phyloP scores from a whole-genome alignment of 495 filamentous ascomycete genomes.

The Penicillium cinerascens region DNA sequence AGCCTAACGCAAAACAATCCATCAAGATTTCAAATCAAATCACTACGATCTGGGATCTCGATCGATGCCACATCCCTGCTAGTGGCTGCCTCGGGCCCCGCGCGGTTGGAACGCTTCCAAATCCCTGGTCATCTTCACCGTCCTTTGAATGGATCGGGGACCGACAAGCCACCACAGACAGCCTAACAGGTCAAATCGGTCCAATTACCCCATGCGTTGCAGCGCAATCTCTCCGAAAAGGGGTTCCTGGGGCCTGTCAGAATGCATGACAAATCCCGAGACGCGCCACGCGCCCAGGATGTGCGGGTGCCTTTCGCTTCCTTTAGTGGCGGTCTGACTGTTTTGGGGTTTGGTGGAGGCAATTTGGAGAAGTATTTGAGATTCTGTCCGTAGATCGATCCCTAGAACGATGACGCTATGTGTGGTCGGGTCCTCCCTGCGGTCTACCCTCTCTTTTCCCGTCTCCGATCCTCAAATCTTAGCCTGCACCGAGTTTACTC shows the following conservation, averaged over 20 bases:
- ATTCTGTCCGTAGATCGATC: neutral
- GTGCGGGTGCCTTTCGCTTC: neutral
- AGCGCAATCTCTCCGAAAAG: conserved; percentile 8
- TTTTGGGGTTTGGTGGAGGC: neutral
- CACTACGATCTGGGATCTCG: conserved; percentile 19
- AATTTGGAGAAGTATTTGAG: neutral
- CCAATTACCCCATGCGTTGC: neutral
- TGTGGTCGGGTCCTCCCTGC: neutral
- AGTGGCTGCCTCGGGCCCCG: conserved; percentile 4
- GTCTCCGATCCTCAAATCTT: no score
- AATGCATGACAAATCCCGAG: conserved; percentile 27
- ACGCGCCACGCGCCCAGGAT: conserved; percentile 10
- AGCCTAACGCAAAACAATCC: neutral
- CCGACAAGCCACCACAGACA: neutral
- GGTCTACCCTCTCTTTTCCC: neutral
- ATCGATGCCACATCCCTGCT: conserved; percentile 19
- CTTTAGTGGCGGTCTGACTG: conserved; percentile 7
- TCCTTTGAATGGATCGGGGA: neutral
- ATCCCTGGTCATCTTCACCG: neutral
- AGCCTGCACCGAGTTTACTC: neutral
- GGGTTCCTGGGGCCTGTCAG: neutral
- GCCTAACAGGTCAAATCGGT: neutral
- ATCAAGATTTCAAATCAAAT: conserved; percentile 15
- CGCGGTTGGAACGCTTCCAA: neutral
- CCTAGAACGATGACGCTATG: no score